Evolutionary conservation across 805 yeast species (phyloP).

Genomic region (Candida quercuum): DNA sequence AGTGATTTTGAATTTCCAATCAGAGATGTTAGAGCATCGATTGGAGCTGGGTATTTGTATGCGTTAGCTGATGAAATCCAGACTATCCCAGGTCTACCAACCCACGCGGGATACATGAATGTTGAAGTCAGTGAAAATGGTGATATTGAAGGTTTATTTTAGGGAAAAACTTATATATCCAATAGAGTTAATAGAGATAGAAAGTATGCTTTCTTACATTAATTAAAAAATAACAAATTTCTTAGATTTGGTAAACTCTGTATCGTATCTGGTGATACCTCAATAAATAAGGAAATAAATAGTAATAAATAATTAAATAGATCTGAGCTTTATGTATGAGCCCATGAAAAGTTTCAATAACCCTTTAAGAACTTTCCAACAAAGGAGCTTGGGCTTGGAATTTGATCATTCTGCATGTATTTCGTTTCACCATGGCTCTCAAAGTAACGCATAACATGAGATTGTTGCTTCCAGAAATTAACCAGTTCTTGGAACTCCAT

Average conservation of each 20-base stretch:
- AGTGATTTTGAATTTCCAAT: constrained; percentile 75
- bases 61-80: constrained; percentile 84
- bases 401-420: constrained; percentile 37
- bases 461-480: constrained; percentile 87
- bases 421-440: constrained; percentile 57
- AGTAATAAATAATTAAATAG: constrained; percentile 3
- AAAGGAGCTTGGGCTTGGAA: constrained; percentile 47
- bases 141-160: constrained; percentile 78
- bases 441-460: constrained; percentile 79
- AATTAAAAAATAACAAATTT: too few relatives aligned
- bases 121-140: constrained; percentile 78
- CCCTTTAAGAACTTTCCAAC: constrained; percentile 73
- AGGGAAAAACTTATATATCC: constrained; percentile 6
- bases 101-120: constrained; percentile 83
- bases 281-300: constrained; percentile 5
- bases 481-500: constrained; percentile 87
- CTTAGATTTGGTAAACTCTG: too few relatives aligned
- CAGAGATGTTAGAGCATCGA: constrained; percentile 70
- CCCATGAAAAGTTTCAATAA: not conserved
- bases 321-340: not conserved
- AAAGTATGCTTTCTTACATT: too few relatives aligned
- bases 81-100: constrained; percentile 83
- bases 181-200: not conserved
- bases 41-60: constrained; percentile 82
- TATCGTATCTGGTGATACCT: not conserved